phyloP scores from a whole-genome alignment of 306 rosid species.

The Gastrolobium bilobum region DNA sequence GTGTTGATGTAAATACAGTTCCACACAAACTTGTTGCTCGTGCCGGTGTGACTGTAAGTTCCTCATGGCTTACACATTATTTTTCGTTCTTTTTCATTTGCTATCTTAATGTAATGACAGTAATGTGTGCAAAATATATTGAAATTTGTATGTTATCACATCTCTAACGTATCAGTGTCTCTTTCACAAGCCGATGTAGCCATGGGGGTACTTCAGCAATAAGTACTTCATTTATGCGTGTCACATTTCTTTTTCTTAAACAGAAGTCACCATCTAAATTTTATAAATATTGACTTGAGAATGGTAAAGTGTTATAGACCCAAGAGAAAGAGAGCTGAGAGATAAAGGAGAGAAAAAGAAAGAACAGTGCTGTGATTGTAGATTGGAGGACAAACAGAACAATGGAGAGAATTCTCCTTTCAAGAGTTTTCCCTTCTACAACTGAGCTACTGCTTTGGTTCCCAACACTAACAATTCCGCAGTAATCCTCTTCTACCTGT shows the following conservation, averaged over 20 bases:
- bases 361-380: neutral
- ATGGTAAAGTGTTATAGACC: neutral
- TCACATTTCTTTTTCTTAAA: neutral
- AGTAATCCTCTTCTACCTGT: too few relatives aligned
- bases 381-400: neutral
- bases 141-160: neutral
- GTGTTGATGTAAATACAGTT: conserved; percentile 80
- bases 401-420: neutral
- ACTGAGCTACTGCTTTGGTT: neutral
- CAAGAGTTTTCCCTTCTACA: neutral
- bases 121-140: conserved; percentile 22
- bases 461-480: too few relatives aligned
- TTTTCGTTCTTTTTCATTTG: conserved; percentile 32
- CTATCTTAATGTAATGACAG: conserved; percentile 16
- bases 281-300: conserved; percentile 2
- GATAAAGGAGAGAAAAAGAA: neutral
- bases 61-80: conserved; percentile 34
- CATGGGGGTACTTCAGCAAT: conserved; percentile 17
- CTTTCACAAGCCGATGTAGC: neutral
- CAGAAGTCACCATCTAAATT: neutral
- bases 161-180: neutral
- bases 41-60: conserved; percentile 92
- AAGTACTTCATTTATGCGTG: conserved; percentile 8
- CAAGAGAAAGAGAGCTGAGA: neutral
- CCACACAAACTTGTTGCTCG: conserved; percentile 81